These are phyloP conservation scores for Ascochyta clinopodiicola DNA, from an alignment of 2,329 filamentous ascomycete species.

Conservation along the genomic window DNA sequence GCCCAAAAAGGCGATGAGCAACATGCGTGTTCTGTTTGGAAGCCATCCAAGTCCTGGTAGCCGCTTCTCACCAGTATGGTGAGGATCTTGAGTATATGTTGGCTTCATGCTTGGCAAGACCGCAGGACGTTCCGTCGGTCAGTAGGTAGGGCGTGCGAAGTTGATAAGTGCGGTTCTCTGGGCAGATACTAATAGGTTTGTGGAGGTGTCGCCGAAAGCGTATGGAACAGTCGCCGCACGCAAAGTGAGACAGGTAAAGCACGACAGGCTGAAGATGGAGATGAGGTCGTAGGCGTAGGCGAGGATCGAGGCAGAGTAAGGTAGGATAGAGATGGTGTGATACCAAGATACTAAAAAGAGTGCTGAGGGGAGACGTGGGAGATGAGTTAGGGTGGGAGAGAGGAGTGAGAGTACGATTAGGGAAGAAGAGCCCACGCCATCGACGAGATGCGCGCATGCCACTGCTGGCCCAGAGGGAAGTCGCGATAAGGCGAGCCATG, in stretches of 20 bases:
- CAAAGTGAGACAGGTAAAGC: conserved; percentile 22
- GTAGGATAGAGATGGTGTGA: conserved; percentile 11
- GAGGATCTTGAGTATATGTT: conserved; percentile 41
- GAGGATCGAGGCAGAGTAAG: conserved; percentile 17
- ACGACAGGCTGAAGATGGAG: conserved; percentile 9
- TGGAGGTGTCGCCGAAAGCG: conserved; percentile 26
- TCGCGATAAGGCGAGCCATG: neutral
- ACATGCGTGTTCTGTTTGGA: conserved; percentile 51
- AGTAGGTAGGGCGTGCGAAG: conserved; percentile 32
- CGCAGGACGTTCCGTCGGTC: conserved; percentile 44
- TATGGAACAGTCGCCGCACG: conserved; percentile 29
- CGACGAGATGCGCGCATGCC: neutral
- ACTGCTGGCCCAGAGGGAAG: conserved; percentile 1
- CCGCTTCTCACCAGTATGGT: conserved; percentile 46
- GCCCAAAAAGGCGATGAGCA: conserved; percentile 55
- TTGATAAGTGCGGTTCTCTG: conserved; percentile 44
- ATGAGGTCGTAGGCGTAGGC: neutral
- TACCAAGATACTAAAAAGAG: conserved; percentile 1
- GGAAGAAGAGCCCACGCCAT: neutral
- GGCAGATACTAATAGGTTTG: conserved; percentile 19
- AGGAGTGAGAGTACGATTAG: conserved; percentile 1
- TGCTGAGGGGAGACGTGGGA: neutral
- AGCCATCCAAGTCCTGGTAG: conserved; percentile 51
- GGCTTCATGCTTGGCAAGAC: conserved; percentile 50
- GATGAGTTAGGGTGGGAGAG: conserved; percentile 1